Base-by-base conservation (phyloP, 345 rosid species). In the Pugionium cornutum region DNA sequence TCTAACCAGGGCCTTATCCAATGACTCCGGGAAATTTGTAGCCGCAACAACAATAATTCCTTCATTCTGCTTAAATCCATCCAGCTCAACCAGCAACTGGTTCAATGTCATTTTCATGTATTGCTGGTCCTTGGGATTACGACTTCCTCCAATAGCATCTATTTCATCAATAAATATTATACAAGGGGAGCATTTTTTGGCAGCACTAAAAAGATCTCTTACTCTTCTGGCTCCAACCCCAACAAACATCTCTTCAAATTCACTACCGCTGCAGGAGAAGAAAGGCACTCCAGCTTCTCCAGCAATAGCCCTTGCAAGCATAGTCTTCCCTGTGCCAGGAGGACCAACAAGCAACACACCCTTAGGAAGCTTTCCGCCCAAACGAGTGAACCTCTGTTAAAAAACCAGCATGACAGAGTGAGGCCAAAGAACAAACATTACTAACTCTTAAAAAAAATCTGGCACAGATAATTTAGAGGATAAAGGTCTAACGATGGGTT, bases 271-370 rank as follows among this genome's bases (percentile, higher is more conserved):
- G 87, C 97, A 88, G 18, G 96, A 94, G 80, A 88, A 94, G 82
- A 94, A 94, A 50, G 99, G 99, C 62, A 91, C 96, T 53, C 97
- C 92, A 33, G 97, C 97, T 84, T 94, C 97, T 44, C 99, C 99
- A 36, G 99, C 99, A 59, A 94, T 90, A 52, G 99, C 96, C 43
- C 99, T 91, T 42, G 99, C 99, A 58, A 91, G 79, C 96, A 94
- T 90, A 28, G 99, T 94, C 80, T 94, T 94, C 35, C 99, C 99
- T 27, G 96, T 94, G 4, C 99, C 99, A 56, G 97, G 97, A 53
- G 99, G 99, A 35, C 99, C 99, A 57, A 88, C 86, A 58, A 94
- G 99, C 70, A 90, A 74, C 76, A 94, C 96, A 65, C 99, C 99
- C 74, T 94, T 94, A 6, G 99, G 99, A 18, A 94, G 95, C 84